These are phyloP conservation scores for Paradendryphiella salina DNA, from an alignment of 2,329 filamentous ascomycete species.

Conservation along the genomic window DNA sequence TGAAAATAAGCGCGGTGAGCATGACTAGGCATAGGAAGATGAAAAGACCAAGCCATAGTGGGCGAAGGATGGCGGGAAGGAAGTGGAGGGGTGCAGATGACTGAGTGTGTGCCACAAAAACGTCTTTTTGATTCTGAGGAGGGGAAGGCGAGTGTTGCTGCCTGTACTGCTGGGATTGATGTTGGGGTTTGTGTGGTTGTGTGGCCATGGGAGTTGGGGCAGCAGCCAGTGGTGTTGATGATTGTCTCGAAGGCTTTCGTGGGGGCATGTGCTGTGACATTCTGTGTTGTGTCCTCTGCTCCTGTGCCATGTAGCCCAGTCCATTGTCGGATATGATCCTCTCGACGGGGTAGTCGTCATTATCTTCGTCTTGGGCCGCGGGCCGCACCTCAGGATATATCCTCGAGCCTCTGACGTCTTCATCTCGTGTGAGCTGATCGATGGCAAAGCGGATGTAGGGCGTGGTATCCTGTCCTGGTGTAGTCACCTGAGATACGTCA, in stretches of 20 bases:
- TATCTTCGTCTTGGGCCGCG: slow-evolving; percentile 14
- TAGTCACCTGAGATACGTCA: slow-evolving; percentile 41
- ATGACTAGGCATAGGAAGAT: slow-evolving; percentile 68
- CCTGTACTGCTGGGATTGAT: slow-evolving; percentile 2
- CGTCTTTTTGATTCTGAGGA: slow-evolving; percentile 38
- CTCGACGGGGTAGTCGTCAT: slow-evolving; percentile 56
- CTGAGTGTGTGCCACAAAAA: slow-evolving; percentile 54
- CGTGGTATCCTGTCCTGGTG: slow-evolving; percentile 77
- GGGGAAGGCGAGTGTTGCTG: slow-evolving; percentile 16
- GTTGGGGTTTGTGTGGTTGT: slow-evolving; percentile 6
- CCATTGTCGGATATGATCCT: slow-evolving; percentile 51
- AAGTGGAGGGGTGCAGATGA: slow-evolving; percentile 62
- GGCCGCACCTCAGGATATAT: slow-evolving; percentile 48
- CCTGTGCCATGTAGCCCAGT: slow-evolving; percentile 44
- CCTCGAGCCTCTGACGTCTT: slow-evolving; percentile 61
- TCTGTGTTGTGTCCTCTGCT: slow-evolving; percentile 36
- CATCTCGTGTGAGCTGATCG: slow-evolving; percentile 78
- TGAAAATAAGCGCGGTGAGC: slow-evolving; percentile 71
- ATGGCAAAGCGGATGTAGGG: slow-evolving; percentile 90
- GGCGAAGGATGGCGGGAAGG: slow-evolving; percentile 71
- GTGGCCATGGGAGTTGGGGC: slow-evolving; percentile 11
- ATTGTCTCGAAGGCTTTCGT: slow-evolving; percentile 23
- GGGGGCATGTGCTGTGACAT: slow-evolving; percentile 31
- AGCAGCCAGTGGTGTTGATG: slow-evolving; percentile 12
- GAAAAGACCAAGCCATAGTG: slow-evolving; percentile 64